Base-by-base conservation (phyloP, 345 rosid species). In the Rubroshorea leprosula region DNA sequence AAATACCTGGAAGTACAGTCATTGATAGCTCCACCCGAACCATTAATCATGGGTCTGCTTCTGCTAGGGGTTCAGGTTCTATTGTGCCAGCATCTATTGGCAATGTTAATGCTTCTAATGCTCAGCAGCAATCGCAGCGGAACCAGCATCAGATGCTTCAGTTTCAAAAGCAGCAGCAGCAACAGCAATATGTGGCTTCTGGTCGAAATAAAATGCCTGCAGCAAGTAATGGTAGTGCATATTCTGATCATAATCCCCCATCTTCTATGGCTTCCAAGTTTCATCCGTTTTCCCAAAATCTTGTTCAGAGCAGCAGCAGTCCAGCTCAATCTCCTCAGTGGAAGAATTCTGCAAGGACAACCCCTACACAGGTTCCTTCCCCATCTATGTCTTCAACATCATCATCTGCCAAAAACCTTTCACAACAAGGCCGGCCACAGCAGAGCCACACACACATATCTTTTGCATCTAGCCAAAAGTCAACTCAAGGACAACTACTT, bases 271-370 rank as follows among this genome's bases (percentile, higher is more conserved):
- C 86, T 58, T 62, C 74, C 23, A 93, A 85, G 75, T 85, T 78
- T 55, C 62, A 73, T 23, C 73, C 74, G 1, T 87, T 83, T 69
- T 82, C 92, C 10, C 95, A 78, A 58, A 94, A 72, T 65, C 75
- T 84, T 63, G 90, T 87, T 19, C 99, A 83, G 78, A 77, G 80
- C 43, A 67, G 77, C 64, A 71, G 72, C 48, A 73, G 72, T 66
- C 87, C 84, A 22, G 74, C 58, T 49, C 97, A 87, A 49, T 76
- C 97, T 57, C 66, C 87, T 49, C 99, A 81, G 62, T 90, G 99
- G 99, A 93, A 87, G 73, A 83, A 73, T 78, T 75, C 95, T 49
- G 68, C 60, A 18, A 80, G 90, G 69, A 65, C 85, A 14, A 53
- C 79, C 17, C 59, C 77, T 12, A 63, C 90, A 54, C 94, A 76